Evolutionary conservation across 225 moss, liverwort and hornwort species (phyloP).

Genomic region (Bryum argenteum): DNA sequence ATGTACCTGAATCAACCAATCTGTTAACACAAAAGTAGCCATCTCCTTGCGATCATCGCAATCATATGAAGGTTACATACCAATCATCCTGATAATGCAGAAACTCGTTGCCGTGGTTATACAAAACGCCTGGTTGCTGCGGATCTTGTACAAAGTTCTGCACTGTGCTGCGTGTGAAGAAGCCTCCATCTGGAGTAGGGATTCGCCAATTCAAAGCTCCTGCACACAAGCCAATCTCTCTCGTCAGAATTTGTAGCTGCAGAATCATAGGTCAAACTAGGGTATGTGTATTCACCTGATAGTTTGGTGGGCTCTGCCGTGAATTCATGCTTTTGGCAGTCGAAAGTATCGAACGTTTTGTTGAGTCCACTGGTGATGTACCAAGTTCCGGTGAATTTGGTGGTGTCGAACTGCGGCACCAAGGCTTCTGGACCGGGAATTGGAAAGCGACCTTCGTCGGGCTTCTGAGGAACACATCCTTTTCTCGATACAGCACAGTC

Average conservation of each 20-base stretch:
- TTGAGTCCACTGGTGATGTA: constrained; percentile 96
- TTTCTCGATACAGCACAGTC: constrained; percentile 91
- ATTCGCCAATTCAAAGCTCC: constrained; percentile 82
- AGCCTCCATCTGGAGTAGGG: constrained; percentile 86
- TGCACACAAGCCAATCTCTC: constrained; percentile 9
- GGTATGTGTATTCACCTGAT: constrained; percentile 37
- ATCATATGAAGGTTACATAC: constrained; percentile 37
- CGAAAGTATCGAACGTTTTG: constrained; percentile 88
- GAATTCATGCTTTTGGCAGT: constrained; percentile 88
- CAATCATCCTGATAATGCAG: constrained; percentile 99
- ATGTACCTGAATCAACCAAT: constrained; percentile 59
- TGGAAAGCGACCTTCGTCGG: constrained; percentile 78
- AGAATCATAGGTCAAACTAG: not conserved
- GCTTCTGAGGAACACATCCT: constrained; percentile 91
- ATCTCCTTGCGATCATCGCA: not conserved
- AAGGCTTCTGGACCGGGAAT: constrained; percentile 66
- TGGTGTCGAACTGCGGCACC: constrained; percentile 64
- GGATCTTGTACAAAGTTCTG: constrained; percentile 86
- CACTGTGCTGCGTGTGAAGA: constrained; percentile 74
- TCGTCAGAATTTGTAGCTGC: not conserved
- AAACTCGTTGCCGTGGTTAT: constrained; percentile 90
- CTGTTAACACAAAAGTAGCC: not conserved
- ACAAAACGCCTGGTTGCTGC: constrained; percentile 64
- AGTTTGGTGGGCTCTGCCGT: constrained; percentile 51
- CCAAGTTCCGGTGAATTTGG: constrained; percentile 82